These are phyloP conservation scores for Radiomyces spectabilis DNA, from an alignment of 192 early-diverging fungal species.

Conservation along the genomic window DNA sequence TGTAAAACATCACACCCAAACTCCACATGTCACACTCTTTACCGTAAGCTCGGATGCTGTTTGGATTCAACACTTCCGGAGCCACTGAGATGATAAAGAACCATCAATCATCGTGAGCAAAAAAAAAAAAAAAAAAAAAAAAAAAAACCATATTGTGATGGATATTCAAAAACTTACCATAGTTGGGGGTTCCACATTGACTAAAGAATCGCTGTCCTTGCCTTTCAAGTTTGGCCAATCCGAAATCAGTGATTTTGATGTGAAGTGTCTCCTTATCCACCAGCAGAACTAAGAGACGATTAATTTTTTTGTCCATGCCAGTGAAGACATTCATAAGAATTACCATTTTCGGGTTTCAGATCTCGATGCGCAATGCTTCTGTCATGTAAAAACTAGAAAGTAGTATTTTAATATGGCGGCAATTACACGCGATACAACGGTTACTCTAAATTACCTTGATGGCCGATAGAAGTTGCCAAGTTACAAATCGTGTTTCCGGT, in stretches of 20 bases:
- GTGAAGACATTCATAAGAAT: not conserved
- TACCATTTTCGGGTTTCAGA: slow-evolving; percentile 73
- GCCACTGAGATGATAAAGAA: slow-evolving; percentile 46
- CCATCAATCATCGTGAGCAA: not conserved
- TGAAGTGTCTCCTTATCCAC: slow-evolving; percentile 39
- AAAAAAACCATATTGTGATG: not conserved
- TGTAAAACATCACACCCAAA: slow-evolving; percentile 89
- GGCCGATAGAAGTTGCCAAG: slow-evolving; percentile 72
- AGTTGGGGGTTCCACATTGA: slow-evolving; percentile 85
- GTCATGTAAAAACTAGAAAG: slow-evolving; percentile 68
- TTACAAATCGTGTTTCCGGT: slow-evolving; percentile 66
- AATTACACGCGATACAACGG: not conserved
- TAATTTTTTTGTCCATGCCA: not conserved
- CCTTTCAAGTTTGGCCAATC: slow-evolving; percentile 60
- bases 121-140: not conserved
- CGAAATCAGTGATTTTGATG: slow-evolving; percentile 94
- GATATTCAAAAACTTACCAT: slow-evolving; percentile 31
- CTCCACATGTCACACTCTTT: slow-evolving; percentile 89
- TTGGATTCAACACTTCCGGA: slow-evolving; percentile 72
- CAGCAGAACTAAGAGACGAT: slow-evolving; percentile 25
- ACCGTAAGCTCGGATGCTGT: slow-evolving; percentile 54
- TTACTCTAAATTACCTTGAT: slow-evolving; percentile 34
- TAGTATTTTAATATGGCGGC: not conserved
- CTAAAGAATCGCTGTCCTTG: slow-evolving; percentile 25
- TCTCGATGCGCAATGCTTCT: slow-evolving; percentile 89